Evolutionary conservation across 257 asterid species (phyloP).

Genomic region (Knoxia roxburghii): DNA sequence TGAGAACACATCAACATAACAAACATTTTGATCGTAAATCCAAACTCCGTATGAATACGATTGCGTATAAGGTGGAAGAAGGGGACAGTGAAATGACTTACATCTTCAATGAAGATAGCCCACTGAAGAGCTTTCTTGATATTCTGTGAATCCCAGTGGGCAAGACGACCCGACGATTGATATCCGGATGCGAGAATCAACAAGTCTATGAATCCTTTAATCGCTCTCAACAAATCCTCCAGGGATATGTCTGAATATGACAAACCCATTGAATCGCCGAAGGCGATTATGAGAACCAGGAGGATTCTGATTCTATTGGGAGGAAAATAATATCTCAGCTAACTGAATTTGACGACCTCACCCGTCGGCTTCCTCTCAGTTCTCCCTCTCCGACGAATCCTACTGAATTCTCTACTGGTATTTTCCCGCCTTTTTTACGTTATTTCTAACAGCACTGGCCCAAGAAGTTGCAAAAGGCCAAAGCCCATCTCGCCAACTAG

Average conservation of each 20-base stretch:
- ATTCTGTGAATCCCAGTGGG: conserved; percentile 60
- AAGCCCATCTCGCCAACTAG: not conserved
- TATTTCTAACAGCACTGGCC: not conserved
- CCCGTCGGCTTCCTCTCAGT: not conserved
- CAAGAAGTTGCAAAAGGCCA: no score
- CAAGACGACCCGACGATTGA: conserved; percentile 65
- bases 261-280: conserved; percentile 34
- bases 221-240: conserved; percentile 45
- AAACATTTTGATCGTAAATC: not conserved
- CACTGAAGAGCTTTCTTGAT: conserved; percentile 54
- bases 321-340: not conserved
- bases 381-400: no score
- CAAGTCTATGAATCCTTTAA: conserved; percentile 54
- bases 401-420: no score
- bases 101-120: conserved; percentile 63
- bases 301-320: not conserved
- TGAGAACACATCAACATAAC: not conserved
- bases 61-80: no score
- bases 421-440: conserved; percentile 4
- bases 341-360: not conserved
- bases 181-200: conserved; percentile 64
- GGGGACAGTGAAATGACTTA: conserved; percentile 14
- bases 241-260: conserved; percentile 40
- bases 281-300: not conserved
- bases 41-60: not conserved